Percentiles rank a stretch among this genome's conserved stretches.
Evolutionary conservation across 192 early-diverging fungal species (phyloP).

Genomic region (Physocladia obscura): DNA sequence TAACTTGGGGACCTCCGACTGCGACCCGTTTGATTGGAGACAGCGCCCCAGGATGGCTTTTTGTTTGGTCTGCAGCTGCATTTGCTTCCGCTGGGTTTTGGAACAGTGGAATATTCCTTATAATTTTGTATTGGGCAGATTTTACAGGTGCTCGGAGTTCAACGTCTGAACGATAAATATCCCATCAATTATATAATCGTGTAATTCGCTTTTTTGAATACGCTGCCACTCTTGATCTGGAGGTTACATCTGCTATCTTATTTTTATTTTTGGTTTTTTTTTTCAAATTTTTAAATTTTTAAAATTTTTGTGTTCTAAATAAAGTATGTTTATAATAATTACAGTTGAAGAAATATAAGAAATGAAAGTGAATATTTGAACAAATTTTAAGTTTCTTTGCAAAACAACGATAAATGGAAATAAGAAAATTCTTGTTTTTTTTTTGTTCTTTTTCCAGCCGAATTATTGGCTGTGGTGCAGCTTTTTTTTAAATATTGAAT

Average conservation of each 20-base stretch:
- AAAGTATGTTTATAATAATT: too few species aligned
- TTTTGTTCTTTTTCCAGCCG: too few species aligned
- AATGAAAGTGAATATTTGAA: too few species aligned
- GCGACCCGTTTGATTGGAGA: not conserved
- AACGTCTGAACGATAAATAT: not conserved
- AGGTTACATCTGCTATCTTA: not conserved
- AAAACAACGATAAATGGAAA: too few species aligned
- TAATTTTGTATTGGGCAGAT: not conserved
- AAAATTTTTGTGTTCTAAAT: too few species aligned
- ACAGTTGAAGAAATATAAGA: too few species aligned
- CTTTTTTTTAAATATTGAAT: not conserved
- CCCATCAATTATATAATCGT: not conserved
- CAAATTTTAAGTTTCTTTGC: too few species aligned
- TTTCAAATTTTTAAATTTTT: not conserved
- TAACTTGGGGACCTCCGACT: not conserved
- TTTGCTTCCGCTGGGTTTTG: not conserved
- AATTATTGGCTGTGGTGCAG: too few species aligned
- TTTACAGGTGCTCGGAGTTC: not conserved
- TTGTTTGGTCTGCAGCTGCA: not conserved
- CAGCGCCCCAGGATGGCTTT: not conserved
- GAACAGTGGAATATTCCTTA: not conserved
- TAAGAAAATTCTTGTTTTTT: too few species aligned
- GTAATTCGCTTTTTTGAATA: not conserved
- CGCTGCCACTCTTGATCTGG: not conserved
- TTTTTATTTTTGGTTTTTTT: not conserved